Conservation (phyloP, 495 filamentous ascomycete genomes). For the Astrothelium subdiscretum region DNA sequence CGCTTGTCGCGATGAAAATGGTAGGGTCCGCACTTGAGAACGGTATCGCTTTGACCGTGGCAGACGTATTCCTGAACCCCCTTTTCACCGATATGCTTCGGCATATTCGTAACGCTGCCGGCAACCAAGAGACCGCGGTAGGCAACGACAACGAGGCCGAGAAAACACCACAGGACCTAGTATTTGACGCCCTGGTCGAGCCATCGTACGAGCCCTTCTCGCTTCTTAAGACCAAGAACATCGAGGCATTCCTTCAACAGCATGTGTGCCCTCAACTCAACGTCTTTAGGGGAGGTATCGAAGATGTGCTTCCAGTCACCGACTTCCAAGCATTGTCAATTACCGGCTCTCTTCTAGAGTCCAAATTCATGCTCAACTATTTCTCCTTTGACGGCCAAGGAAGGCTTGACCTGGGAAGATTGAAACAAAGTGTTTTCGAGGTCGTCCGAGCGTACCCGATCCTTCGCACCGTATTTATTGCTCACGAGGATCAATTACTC, state of each 20-base stretch:
- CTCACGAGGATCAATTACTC: conserved; percentile 12
- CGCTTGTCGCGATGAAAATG: not conserved
- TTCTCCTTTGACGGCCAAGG: conserved; percentile 17
- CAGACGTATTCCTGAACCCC: not conserved
- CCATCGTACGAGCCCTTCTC: conserved; percentile 2
- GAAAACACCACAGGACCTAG: not conserved
- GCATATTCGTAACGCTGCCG: not conserved
- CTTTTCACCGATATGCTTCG: not conserved
- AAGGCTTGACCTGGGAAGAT: conserved; percentile 13
- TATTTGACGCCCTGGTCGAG: not conserved
- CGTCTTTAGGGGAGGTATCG: conserved; percentile 16
- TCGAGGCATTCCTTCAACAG: conserved; percentile 3
- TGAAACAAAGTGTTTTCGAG: conserved; percentile 14
- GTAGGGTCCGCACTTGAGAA: not conserved
- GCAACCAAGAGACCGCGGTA: not conserved
- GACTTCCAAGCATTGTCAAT: conserved; percentile 17
- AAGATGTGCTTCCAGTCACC: conserved; percentile 16
- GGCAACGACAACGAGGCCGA: not conserved
- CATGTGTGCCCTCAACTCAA: conserved; percentile 7
- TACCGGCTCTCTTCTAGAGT: conserved; percentile 17
- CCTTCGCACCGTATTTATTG: conserved; percentile 18
- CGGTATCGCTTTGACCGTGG: not conserved
- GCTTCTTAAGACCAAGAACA: not conserved
- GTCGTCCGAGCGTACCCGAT: conserved; percentile 17
- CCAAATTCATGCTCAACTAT: conserved; percentile 19